Percentiles rank a stretch among this genome's conserved stretches.
Evolutionary conservation across 2,329 filamentous ascomycete genomes (phyloP).

Genomic region (Sclerotinia subarctica): DNA sequence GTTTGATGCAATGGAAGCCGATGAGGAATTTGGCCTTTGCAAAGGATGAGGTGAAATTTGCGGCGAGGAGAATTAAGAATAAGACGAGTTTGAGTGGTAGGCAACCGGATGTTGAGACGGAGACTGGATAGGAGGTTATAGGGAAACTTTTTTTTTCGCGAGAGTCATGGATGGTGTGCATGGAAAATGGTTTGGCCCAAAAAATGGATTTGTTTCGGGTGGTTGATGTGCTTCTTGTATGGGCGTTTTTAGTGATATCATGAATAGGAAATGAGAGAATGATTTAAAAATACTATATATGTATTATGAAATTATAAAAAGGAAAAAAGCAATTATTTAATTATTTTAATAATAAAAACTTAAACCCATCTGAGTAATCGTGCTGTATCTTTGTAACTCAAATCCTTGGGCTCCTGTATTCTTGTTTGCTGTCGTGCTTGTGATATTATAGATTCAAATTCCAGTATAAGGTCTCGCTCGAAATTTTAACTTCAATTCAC

Average conservation of each 20-base stretch:
- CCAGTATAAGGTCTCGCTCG: too few relatives aligned
- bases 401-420: too few relatives aligned
- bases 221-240: not conserved
- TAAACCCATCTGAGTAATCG: too few relatives aligned
- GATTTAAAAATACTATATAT: not conserved
- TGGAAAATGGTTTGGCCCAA: not conserved
- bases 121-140: conserved; percentile 4
- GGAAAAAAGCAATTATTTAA: not conserved
- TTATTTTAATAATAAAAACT: too few relatives aligned
- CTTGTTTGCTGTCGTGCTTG: too few relatives aligned
- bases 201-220: not conserved
- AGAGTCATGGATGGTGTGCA: not conserved
- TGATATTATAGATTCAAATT: too few relatives aligned
- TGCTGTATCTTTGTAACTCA: too few relatives aligned
- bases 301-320: not conserved
- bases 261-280: not conserved
- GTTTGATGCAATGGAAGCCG: conserved; percentile 93
- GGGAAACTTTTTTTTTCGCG: not conserved
- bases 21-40: conserved; percentile 82
- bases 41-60: conserved; percentile 81
- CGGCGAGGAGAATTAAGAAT: conserved; percentile 70
- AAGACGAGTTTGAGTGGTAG: conserved; percentile 75
- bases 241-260: not conserved
- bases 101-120: conserved; percentile 52
- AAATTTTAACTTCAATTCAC: not conserved